Evolutionary conservation across 2,329 filamentous ascomycete species (phyloP).

Genomic region (Nakataea oryzae): DNA sequence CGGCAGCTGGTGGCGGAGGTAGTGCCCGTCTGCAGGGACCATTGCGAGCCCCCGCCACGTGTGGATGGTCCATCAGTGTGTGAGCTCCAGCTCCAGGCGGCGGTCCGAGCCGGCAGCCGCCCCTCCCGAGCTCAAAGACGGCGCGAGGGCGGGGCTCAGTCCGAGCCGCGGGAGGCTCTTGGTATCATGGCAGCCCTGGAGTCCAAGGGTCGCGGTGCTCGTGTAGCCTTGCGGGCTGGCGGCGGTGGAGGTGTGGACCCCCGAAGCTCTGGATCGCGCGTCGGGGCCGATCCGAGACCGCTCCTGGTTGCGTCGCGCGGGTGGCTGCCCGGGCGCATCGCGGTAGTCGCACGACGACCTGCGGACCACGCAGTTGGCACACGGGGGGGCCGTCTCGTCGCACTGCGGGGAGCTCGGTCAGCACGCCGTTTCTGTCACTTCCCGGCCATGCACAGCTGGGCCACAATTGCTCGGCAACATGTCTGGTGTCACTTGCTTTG

Average conservation of each 20-base stretch:
- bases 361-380: background rate
- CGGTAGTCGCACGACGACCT: too few species aligned
- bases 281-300: background rate
- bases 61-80: background rate
- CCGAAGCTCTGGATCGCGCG: background rate
- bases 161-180: background rate
- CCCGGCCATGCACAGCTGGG: too few species aligned
- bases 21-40: background rate
- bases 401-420: background rate
- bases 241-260: background rate
- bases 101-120: background rate
- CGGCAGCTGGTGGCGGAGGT: background rate
- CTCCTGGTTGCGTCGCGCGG: background rate
- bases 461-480: too few species aligned
- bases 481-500: too few species aligned
- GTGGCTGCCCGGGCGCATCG: background rate
- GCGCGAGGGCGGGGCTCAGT: background rate
- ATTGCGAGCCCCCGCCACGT: background rate
- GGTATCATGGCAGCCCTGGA: background rate
- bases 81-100: background rate
- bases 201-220: background rate
- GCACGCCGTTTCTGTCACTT: too few species aligned
- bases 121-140: background rate
- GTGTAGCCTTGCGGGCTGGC: background rate
- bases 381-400: background rate